Evolutionary conservation across 495 filamentous ascomycete species (phyloP), one percentile per base, ranked within the genome.

Genomic region (Neurospora sp.): DNA sequence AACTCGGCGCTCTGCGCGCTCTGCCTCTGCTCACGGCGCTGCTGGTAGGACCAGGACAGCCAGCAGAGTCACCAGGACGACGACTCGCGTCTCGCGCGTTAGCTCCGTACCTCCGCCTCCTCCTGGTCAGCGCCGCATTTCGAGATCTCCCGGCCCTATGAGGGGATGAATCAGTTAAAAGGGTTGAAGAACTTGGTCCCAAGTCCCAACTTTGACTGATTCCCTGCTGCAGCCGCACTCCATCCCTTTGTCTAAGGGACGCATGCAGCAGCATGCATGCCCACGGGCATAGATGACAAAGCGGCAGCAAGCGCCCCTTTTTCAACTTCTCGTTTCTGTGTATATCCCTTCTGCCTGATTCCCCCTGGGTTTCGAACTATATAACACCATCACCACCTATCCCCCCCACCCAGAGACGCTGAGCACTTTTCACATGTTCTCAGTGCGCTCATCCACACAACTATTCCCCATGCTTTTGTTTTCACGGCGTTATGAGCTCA

Each of bases 41-140:
- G 20, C 54, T 18, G 70, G 76, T 5, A 72, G 72, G 23, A 79
- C 75, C 70, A 72, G 77, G 40, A 66, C 74, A 62, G 44, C 71
- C 1, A 81, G 79, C 72, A 72, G 79, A 37, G 78, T 78, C 66
- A 81, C 77, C 5, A 72, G 78, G 39, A 78, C 76, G n/a, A 80
- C 78, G 16, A 79, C 78, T 2, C 76, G 79, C n/a, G 76, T 80
- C 39, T 80, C 79, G 16, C 75, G 78, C 7, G 78, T 66, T 66
- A 66, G 54, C 12, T 66, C 54, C 54, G 54, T 66, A 27, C 54
- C 54, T 66, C 54, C 71, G 31, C 77, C 77, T 23, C 79, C 78
- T 5, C 72, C 54, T 31, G 71, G 39, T 31, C 73, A 66, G 23
- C 54, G 54, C 54, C 54, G 54, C 12, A 66, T 66, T 14, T 41